phyloP scores from a whole-genome alignment of 192 early-diverging fungal genomes.

The Jimgerdemannia lactiflua region DNA sequence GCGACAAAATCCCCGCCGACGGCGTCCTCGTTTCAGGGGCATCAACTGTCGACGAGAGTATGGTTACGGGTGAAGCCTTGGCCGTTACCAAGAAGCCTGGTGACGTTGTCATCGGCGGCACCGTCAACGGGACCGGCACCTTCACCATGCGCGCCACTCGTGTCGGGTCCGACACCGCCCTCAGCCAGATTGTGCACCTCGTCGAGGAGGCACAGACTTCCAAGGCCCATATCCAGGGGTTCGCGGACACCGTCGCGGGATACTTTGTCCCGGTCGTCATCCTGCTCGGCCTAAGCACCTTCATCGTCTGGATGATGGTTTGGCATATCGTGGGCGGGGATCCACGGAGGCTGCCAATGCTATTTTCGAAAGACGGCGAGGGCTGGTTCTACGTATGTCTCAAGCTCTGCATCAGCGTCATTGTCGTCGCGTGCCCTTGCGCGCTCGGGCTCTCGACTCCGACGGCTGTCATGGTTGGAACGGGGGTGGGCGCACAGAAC shows the following conservation, averaged over 20 bases:
- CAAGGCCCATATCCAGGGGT: slow-evolving; percentile 94
- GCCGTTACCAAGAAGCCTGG: slow-evolving; percentile 69
- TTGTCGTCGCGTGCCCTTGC: slow-evolving; percentile 97
- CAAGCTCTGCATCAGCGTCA: slow-evolving; percentile 91
- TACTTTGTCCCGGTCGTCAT: slow-evolving; percentile 93
- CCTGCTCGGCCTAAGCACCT: slow-evolving; percentile 64
- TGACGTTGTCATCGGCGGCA: slow-evolving; percentile 84
- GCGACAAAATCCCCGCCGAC: slow-evolving; percentile 92
- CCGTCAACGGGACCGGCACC: slow-evolving; percentile 87
- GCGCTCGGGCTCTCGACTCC: slow-evolving; percentile 95
- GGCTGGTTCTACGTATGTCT: slow-evolving; percentile 77
- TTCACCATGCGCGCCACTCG: slow-evolving; percentile 82
- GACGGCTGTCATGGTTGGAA: slow-evolving; percentile 98
- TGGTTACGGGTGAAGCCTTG: slow-evolving; percentile 91
- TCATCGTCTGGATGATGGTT: slow-evolving; percentile 74
- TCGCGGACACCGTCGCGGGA: slow-evolving; percentile 85
- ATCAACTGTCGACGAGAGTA: slow-evolving; percentile 91
- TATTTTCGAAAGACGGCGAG: slow-evolving; percentile 38
- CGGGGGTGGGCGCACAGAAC: slow-evolving; percentile 91
- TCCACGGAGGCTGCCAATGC: slow-evolving; percentile 27
- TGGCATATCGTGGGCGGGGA: slow-evolving; percentile 29
- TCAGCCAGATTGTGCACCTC: slow-evolving; percentile 89
- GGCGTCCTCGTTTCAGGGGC: slow-evolving; percentile 71
- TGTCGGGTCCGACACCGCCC: slow-evolving; percentile 87
- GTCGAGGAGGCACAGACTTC: slow-evolving; percentile 93